Base-by-base conservation (phyloP, 805 yeast genomes). In the Cyberlindnera nakhonratchasimensis region DNA sequence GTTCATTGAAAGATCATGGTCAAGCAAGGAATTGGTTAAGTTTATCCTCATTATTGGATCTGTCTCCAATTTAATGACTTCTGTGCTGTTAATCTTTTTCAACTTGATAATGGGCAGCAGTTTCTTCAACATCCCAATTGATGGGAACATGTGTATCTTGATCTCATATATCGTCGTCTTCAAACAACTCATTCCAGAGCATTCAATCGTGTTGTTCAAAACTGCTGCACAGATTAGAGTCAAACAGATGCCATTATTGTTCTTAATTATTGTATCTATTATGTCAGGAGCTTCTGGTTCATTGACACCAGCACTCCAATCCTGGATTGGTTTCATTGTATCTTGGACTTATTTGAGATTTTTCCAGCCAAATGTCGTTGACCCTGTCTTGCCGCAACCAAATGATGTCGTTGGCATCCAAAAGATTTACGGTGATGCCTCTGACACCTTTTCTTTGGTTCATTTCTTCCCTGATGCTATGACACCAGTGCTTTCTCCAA, bases 311-410 rank as follows among this genome's bases (percentile, higher is more conserved):
- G 65, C 72, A 30, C 50, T 82, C 6, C 87, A 87, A 12, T 66
- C 80, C 7, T 63, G 69, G 66, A 33, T 61, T 18, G 79, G 82
- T 35, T 88, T 90, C 53, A 62, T 86, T 37, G 66, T 78, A 2
- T 70, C 90, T 14, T 90, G 91, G 86, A 58, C 66, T 35, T 91
- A 88, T 59, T 69, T 90, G 52, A 73, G 98, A 51, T 90, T 87
- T 62, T 80, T 66, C 66, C 93, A 88, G 55, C 57, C 73, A 13
- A 71, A 75, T 34, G 63, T 68, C n/a, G 60, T 67, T 18, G 83
- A 77, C 42, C 80, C 78, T 33, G 59, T 70, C n/a, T 64, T 81
- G 46, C 81, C 85, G 43, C 71, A 51, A 29, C 56, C 61, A 25
- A 58, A 42, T 46, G 51, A 49, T 37, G 48, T 58, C 23, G 51